Conservation (phyloP, 352 stramenopile species). For the Globisporangium radiosum region DNA sequence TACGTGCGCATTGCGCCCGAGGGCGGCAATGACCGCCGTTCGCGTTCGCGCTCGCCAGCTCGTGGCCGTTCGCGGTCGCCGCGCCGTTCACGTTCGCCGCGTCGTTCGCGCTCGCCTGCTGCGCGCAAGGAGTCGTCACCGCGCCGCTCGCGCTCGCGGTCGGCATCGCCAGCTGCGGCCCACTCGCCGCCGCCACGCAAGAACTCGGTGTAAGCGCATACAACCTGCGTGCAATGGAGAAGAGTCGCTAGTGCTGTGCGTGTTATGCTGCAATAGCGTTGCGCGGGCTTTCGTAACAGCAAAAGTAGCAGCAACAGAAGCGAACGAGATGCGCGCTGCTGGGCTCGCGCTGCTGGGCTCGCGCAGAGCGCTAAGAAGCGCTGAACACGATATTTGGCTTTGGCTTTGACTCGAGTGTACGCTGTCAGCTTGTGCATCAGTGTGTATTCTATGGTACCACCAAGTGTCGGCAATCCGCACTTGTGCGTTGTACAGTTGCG, state of each 20-base stretch:
- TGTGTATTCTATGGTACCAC: not conserved
- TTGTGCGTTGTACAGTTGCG: not conserved
- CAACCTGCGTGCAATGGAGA: too few relatives aligned
- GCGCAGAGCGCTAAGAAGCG: too few relatives aligned
- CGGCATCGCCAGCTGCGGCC: slow-evolving; percentile 40
- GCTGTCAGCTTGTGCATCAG: not conserved
- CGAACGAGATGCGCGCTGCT: too few relatives aligned
- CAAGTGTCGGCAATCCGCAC: not conserved
- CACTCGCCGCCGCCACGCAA: slow-evolving; percentile 54
- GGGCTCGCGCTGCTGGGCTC: too few relatives aligned
- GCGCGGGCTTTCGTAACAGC: not conserved
- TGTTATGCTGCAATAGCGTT: not conserved
- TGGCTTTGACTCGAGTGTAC: not conserved
- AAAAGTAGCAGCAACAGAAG: not conserved
- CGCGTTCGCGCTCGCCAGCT: slow-evolving; percentile 61
- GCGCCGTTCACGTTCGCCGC: slow-evolving; percentile 41
- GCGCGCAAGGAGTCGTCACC: slow-evolving; percentile 56
- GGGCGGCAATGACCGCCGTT: slow-evolving; percentile 33
- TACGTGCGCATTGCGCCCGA: slow-evolving; percentile 70
- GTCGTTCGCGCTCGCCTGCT: slow-evolving; percentile 39
- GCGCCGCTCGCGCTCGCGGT: slow-evolving; percentile 64
- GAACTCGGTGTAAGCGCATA: slow-evolving; percentile 55
- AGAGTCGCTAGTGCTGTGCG: too few relatives aligned
- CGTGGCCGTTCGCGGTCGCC: slow-evolving; percentile 53
- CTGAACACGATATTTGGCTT: slow-evolving; percentile 12